Conservation (phyloP, 345 rosid genomes). For the Aegle marmelos region DNA sequence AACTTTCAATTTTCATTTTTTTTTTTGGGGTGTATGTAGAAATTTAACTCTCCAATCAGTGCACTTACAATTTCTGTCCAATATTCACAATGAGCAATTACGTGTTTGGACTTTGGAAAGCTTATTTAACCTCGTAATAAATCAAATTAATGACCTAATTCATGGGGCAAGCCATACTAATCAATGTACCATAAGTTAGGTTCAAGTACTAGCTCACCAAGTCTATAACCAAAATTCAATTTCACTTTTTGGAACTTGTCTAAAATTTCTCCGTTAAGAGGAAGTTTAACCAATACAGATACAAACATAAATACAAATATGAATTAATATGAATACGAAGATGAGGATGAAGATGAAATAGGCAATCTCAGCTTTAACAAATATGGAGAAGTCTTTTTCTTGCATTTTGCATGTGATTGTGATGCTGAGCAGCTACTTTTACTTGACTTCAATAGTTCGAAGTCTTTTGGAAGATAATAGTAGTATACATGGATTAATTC, state of each 20-base stretch:
- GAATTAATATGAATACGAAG: too few species aligned
- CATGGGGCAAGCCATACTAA: background rate
- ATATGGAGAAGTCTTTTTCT: background rate
- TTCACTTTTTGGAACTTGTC: background rate
- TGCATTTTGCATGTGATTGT: conserved; percentile 1
- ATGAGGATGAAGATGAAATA: too few species aligned
- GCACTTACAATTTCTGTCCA: background rate
- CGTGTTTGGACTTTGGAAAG: background rate
- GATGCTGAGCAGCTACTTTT: conserved; percentile 4
- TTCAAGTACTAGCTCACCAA: conserved; percentile 4
- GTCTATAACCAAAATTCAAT: background rate
- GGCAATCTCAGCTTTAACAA: too few species aligned
- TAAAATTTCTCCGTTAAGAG: background rate
- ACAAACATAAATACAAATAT: too few species aligned
- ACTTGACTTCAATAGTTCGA: conserved; percentile 15
- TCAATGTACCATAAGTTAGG: background rate
- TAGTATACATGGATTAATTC: background rate
- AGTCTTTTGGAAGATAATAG: conserved; percentile 6
- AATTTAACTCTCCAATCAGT: background rate
- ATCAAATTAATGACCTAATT: background rate
- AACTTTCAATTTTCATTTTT: background rate
- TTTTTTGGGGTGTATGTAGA: background rate
- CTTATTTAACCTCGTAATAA: background rate
- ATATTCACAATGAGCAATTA: too few species aligned
- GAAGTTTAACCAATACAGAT: too few species aligned